These are phyloP conservation scores for Gautieria morchelliformis DNA, from an alignment of 768 basidiomycete species.

Conservation along the genomic window DNA sequence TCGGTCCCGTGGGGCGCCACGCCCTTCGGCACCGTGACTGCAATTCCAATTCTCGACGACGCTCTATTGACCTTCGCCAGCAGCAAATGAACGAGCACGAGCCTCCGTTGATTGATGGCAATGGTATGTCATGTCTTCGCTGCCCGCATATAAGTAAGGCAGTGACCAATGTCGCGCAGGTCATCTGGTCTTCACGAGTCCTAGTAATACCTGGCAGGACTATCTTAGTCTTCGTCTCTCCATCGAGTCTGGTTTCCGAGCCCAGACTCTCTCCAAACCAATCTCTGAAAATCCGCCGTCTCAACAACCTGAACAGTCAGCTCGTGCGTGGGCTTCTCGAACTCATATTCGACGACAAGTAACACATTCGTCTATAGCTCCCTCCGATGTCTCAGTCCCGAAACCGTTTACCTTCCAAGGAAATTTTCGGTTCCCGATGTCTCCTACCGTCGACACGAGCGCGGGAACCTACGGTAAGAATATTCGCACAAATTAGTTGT, in stretches of 20 bases:
- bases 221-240: slow-evolving; percentile 4
- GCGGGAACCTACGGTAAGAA: neutral
- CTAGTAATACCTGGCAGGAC: slow-evolving; percentile 8
- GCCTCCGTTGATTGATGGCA: slow-evolving; percentile 2
- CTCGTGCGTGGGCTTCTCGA: neutral
- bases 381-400: neutral
- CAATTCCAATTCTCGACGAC: slow-evolving; percentile 1
- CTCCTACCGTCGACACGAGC: neutral
- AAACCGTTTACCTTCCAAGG: neutral
- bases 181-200: slow-evolving; percentile 1
- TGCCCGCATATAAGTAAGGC: neutral
- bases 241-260: slow-evolving; percentile 1
- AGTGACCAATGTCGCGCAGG: neutral
- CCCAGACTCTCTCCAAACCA: neutral
- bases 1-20: slow-evolving; percentile 14
- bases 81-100: slow-evolving; percentile 4
- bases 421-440: neutral
- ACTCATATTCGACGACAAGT: no score
- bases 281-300: neutral
- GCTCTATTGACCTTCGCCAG: neutral
- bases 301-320: neutral
- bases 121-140: neutral
- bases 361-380: neutral
- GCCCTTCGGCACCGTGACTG: neutral
- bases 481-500: no score